Conservation (phyloP, 352 stramenopile species). For the Globisporangium acanthophoron region DNA sequence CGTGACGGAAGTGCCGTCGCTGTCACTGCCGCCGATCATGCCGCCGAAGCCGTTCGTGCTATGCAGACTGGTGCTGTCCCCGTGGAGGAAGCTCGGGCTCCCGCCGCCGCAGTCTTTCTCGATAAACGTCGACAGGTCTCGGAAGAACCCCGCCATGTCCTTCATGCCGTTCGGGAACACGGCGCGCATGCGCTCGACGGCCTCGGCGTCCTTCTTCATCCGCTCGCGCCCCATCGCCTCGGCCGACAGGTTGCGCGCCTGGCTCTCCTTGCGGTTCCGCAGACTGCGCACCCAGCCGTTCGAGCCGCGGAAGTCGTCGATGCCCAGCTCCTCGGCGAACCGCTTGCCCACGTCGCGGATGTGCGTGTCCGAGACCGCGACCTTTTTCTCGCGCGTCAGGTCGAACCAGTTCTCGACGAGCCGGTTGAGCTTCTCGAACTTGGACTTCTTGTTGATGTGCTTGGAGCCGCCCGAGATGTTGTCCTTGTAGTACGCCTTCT, state of each 20-base stretch:
- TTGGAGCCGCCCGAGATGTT: conserved; percentile 79
- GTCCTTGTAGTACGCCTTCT: conserved; percentile 85
- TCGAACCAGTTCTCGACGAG: conserved; percentile 85
- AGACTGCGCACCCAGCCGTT: conserved; percentile 80
- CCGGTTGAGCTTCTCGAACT: conserved; percentile 79
- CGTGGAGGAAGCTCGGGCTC: background rate
- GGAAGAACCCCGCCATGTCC: conserved; percentile 71
- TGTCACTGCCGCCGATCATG: conserved; percentile 4
- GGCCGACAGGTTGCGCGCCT: conserved; percentile 41
- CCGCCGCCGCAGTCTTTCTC: conserved; percentile 45
- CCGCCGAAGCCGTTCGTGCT: conserved; percentile 9
- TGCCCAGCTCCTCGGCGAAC: conserved; percentile 66
- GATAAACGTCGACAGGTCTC: conserved; percentile 63
- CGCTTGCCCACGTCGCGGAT: conserved; percentile 72
- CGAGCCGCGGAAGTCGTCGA: conserved; percentile 70
- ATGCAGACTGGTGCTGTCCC: background rate
- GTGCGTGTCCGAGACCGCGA: conserved; percentile 58
- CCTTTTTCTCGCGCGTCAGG: conserved; percentile 68
- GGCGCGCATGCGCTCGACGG: conserved; percentile 62
- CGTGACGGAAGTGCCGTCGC: conserved; percentile 11
- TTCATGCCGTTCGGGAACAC: conserved; percentile 70
- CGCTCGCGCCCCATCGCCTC: conserved; percentile 54
- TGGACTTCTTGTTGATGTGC: conserved; percentile 87
- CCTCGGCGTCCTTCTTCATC: conserved; percentile 65
- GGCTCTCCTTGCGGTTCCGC: conserved; percentile 71